These are phyloP conservation scores for Fragaria iinumae DNA, from an alignment of 306 rosid species.

Conservation along the genomic window DNA sequence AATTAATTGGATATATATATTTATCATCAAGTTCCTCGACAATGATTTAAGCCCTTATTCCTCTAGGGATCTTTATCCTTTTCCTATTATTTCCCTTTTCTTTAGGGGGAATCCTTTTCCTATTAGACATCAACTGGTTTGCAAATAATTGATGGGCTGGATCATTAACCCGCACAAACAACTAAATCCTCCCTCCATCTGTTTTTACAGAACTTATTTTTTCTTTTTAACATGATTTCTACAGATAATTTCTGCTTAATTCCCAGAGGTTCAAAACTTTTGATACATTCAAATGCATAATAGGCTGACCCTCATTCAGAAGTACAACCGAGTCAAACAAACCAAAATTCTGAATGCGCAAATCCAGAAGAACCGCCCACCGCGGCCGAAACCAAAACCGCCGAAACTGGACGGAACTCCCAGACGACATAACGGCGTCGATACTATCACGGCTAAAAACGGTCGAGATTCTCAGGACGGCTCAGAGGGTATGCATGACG, in stretches of 20 bases:
- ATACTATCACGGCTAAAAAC: constrained; percentile 46
- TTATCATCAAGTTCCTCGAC: no score
- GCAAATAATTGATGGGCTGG: neutral
- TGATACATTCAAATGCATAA: neutral
- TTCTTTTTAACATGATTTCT: neutral
- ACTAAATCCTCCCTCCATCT: neutral
- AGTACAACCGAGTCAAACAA: neutral
- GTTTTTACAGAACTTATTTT: no score
- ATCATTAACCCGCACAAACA: neutral
- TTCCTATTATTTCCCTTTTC: no score
- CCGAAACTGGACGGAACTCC: constrained; percentile 49
- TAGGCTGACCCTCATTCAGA: neutral
- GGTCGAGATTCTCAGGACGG: constrained; percentile 35
- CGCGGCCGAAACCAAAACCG: constrained; percentile 25
- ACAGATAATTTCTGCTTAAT: neutral
- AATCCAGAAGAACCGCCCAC: neutral
- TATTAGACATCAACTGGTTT: no score
- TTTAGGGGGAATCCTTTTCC: no score
- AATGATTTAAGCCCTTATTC: no score
- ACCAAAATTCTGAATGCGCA: neutral
- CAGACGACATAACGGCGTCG: constrained; percentile 40
- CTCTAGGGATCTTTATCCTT: no score
- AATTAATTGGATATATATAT: no score
- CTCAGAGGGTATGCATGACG: constrained; percentile 41
- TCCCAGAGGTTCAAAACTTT: no score